Evolutionary conservation across 331 rosid species (phyloP).

Genomic region (Quercus phellos): DNA sequence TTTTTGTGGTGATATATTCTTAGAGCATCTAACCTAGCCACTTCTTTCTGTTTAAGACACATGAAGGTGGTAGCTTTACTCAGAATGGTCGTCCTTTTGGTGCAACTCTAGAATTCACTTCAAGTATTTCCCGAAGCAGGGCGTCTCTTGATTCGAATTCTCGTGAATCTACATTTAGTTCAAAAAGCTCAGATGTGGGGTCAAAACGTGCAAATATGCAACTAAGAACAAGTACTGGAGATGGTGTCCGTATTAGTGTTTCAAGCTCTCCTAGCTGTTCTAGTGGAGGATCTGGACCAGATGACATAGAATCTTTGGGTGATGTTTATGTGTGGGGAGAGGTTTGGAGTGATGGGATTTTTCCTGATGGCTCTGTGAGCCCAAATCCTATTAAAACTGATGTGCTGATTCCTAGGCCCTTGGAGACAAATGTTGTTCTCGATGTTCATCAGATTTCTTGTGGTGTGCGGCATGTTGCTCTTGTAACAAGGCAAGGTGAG

Average conservation of each 20-base stretch:
- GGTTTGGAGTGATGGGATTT: conserved; percentile 60
- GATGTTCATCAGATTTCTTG: conserved; percentile 82
- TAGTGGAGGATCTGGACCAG: conserved; percentile 76
- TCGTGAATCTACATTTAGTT: conserved; percentile 37
- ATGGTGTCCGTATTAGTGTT: conserved; percentile 75
- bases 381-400: conserved; percentile 42
- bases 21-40: conserved; percentile 6
- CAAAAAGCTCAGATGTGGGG: conserved; percentile 57
- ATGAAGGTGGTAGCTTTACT: conserved; percentile 37
- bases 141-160: conserved; percentile 43
- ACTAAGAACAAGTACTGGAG: conserved; percentile 63
- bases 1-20: neutral
- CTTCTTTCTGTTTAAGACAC: conserved; percentile 31
- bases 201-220: conserved; percentile 64
- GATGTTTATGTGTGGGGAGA: conserved; percentile 93
- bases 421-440: conserved; percentile 81
- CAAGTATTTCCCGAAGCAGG: conserved; percentile 44
- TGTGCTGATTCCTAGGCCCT: conserved; percentile 65
- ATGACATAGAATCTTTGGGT: conserved; percentile 92
- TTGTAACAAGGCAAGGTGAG: conserved; percentile 92
- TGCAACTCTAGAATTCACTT: conserved; percentile 47
- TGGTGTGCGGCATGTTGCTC: conserved; percentile 70
- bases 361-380: conserved; percentile 50
- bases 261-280: conserved; percentile 74
- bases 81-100: conserved; percentile 39